Base-by-base conservation (phyloP, 805 yeast species). In the Schizosaccharomyces pombe region DNA sequence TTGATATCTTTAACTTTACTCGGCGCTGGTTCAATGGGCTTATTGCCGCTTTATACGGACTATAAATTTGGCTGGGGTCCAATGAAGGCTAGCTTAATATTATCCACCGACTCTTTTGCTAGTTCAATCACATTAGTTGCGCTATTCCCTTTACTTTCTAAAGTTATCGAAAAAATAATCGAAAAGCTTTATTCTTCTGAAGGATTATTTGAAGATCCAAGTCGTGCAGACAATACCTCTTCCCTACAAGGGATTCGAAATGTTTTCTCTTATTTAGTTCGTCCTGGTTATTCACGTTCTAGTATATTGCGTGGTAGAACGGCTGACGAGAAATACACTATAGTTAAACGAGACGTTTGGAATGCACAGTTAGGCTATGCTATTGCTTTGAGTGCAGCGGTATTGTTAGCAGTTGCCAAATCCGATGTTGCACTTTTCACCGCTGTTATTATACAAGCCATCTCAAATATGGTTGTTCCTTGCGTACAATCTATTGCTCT, bases 291-390 rank as follows among this genome's bases (percentile, higher is more conserved):
- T 26, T 22, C 28, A 9, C 14, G 26, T 24, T 16, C 14, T 6
- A 26, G 12, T 26, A 24, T 26, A 6, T 16, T 19, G 14, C 28
- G 30, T 22, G 30, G 16, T 5, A 14, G 26, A 6, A 43, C 49
- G 5, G 19, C 26, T 19, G 26, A 43, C 30, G 33, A 49, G 22
- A 31, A 8, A 16, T 31, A 31, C 29, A 26, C 53, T 12, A 16
- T 49, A 5, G 39, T 49, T 8, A 49, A 49, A 28, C 31, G 53
- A n/a, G 53, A 49, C 30, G 24, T 49, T 16, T 49, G 53, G 53
- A 32, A 19, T 14, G 34, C 53, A 9, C n/a, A 19, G 19, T 30
- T 49, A 6, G 32, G 53, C 8, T 49, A 5, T 30, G 30, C 24
- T 28, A n/a, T 49, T 9, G 53, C 53, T 2, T 29, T 19, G 8